Percentiles rank a stretch among this genome's conserved stretches.
Conservation (phyloP, 345 rosid species). For the Citropsis articulata region DNA sequence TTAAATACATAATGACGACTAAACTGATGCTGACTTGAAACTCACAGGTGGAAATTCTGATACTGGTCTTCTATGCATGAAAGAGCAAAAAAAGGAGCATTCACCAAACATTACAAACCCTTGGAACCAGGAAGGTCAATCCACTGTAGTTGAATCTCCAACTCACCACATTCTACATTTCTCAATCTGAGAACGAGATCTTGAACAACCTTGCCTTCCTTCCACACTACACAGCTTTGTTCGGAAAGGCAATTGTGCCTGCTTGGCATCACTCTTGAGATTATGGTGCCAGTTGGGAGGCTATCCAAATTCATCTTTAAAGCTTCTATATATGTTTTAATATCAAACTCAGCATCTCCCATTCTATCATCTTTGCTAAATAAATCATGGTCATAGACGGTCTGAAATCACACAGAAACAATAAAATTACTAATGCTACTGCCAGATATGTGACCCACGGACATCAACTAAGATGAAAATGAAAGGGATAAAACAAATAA, state of each 20-base stretch:
- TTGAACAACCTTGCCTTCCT: conserved; percentile 54
- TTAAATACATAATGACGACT: background rate
- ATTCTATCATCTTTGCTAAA: conserved; percentile 86
- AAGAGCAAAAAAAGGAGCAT: background rate
- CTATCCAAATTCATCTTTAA: conserved; percentile 49
- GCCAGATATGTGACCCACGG: background rate
- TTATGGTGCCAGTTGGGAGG: conserved; percentile 59
- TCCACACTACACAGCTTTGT: conserved; percentile 49
- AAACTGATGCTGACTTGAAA: background rate
- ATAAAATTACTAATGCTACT: background rate
- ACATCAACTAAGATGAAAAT: background rate
- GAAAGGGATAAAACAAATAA: background rate
- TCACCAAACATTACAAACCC: conserved; percentile 32
- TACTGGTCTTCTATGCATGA: background rate
- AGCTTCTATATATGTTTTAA: conserved; percentile 60
- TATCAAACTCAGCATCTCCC: conserved; percentile 89
- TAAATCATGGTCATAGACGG: conserved; percentile 81
- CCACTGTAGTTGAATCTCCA: conserved; percentile 85
- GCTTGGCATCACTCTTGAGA: conserved; percentile 50
- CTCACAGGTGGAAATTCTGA: background rate
- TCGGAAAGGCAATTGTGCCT: conserved; percentile 68
- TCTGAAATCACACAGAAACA: conserved; percentile 32
- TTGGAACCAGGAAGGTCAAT: conserved; percentile 73
- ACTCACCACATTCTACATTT: conserved; percentile 89
- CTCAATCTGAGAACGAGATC: conserved; percentile 64